Base-by-base conservation (phyloP, 2,329 filamentous ascomycete genomes). In the Volutella citrinella region DNA sequence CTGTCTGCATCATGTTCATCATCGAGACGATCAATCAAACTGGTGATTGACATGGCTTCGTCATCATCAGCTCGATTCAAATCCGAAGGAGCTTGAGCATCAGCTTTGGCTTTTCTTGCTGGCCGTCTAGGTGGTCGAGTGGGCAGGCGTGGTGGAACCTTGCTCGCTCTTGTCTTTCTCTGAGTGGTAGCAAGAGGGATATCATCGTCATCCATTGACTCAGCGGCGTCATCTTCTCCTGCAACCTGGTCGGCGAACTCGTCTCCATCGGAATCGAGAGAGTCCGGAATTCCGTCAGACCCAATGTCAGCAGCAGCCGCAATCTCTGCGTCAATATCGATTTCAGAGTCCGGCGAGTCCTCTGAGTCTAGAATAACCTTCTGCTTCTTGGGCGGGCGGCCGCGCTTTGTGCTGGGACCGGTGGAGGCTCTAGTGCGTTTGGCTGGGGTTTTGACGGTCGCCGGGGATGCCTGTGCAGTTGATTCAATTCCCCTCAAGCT, bases 321-420 rank as follows among this genome's bases (percentile, higher is more conserved):
- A 37, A 59, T 38, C 31, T 61, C 60, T 6, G 49, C 48, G 35
- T 60, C 57, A 42, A 59, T 49, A 9, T 63, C 48, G 8, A 58
- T 51, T 8, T 51, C 52, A 18, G 49, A 42, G 5, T 25, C 19
- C 6, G 33, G 7, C 5, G 30, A 17, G 4, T 55, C 52, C 6
- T 61, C 54, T 2, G 58, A 61, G 32, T 60, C 56, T 9, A 55
- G 35, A 6, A 60, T 46, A 10, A 53, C 34, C 32, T 43, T 56
- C 19, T 32, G 36, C 35, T 43, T 64, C 38, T 65, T 66, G 12
- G 43, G 20, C 10, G 49, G 51, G 4, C 50, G 56, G 12, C 45
- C 38, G 12, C 35, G 32, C 16, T 35, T 48, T 9, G 30, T 10
- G 9, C 31, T 38, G 7, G 47, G 41, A 10, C 26, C 39, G 2